These are phyloP conservation scores for Babesia bigemina DNA, from an alignment of 169 alveolate genomes.

Conservation along the genomic window DNA sequence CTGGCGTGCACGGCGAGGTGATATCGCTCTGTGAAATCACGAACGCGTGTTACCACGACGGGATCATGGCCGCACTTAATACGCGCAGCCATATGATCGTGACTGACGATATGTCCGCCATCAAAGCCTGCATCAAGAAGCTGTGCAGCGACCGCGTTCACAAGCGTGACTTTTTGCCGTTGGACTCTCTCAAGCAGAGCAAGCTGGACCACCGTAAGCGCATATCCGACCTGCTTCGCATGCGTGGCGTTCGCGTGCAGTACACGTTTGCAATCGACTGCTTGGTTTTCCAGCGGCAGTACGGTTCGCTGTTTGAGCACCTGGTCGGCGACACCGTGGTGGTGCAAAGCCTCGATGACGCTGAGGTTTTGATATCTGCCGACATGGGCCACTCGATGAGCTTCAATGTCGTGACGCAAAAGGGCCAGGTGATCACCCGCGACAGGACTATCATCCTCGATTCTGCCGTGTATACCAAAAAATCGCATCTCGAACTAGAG, in stretches of 20 bases:
- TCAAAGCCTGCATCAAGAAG: conserved; percentile 60
- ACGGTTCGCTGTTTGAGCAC: conserved; percentile 45
- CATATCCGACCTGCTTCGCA: conserved; percentile 13
- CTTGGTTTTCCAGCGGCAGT: conserved; percentile 26
- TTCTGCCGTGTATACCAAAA: conserved; percentile 25
- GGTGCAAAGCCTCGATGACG: conserved; percentile 56
- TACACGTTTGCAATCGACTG: conserved; percentile 58
- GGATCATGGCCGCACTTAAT: conserved; percentile 69
- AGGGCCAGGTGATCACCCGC: conserved; percentile 68
- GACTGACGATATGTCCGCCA: conserved; percentile 50
- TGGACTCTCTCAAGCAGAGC: conserved; percentile 55
- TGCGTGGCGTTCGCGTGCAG: conserved; percentile 14
- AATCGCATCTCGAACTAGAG: conserved; percentile 58
- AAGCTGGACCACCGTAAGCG: conserved; percentile 45
- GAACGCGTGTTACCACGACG: conserved; percentile 63
- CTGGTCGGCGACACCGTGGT: conserved; percentile 62
- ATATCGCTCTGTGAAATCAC: conserved; percentile 63
- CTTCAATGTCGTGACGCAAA: conserved; percentile 52
- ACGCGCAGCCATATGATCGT: conserved; percentile 66
- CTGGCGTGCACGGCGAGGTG: conserved; percentile 74
- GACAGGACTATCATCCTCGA: conserved; percentile 55
- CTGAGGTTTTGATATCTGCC: conserved; percentile 24
- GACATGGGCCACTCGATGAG: not conserved
- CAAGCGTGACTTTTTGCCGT: conserved; percentile 72
- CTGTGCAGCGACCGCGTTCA: conserved; percentile 58